Percentiles rank a stretch among this genome's conserved stretches.
Conservation (phyloP, 139 green algal genomes). For the Desmodesmus armatus region DNA sequence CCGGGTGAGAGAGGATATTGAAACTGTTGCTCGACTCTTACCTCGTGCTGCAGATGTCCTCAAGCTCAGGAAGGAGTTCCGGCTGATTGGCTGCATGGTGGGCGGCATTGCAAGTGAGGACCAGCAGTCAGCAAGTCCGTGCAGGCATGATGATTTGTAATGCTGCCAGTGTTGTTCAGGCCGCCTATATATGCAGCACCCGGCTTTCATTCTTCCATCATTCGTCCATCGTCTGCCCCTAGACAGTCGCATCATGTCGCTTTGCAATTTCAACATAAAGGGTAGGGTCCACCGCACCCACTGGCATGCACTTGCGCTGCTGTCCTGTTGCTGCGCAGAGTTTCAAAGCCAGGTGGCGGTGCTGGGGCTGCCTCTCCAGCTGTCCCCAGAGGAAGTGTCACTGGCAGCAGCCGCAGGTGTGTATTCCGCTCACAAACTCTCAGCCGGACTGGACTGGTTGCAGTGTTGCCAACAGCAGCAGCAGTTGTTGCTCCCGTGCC, state of each 20-base stretch:
- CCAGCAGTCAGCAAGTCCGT: not conserved
- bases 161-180: not conserved
- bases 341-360: constrained; percentile 72
- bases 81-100: constrained; percentile 64
- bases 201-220: not conserved
- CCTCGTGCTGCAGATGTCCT: constrained; percentile 29
- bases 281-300: not conserved
- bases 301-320: not conserved
- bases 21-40: not conserved
- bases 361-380: constrained; percentile 62
- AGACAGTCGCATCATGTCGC: not conserved
- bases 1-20: not conserved
- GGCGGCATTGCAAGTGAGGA: constrained; percentile 51
- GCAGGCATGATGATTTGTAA: not conserved
- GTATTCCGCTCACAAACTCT: too few relatives aligned
- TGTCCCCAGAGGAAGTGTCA: constrained; percentile 60
- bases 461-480: too few relatives aligned
- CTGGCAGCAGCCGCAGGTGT: too few relatives aligned
- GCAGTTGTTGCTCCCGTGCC: too few relatives aligned
- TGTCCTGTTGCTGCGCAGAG: constrained; percentile 40
- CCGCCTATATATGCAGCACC: not conserved
- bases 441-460: too few relatives aligned
- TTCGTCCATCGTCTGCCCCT: not conserved
- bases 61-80: constrained; percentile 47
- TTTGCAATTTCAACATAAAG: not conserved